phyloP scores from a whole-genome alignment of 805 yeast species.

The Millerago galiae region DNA sequence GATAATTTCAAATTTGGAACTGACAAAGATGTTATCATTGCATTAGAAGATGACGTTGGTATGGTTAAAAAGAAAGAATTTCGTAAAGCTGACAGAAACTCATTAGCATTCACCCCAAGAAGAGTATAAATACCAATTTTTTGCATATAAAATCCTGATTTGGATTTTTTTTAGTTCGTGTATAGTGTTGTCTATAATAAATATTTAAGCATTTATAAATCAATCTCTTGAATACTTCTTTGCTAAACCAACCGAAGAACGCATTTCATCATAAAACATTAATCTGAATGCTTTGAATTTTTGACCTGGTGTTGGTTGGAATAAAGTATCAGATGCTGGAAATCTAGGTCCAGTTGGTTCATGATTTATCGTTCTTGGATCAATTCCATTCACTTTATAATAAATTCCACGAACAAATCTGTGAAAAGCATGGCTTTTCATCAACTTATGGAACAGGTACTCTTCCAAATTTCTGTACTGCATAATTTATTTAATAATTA shows the following conservation, averaged over 20 bases:
- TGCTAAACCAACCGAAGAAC: slow-evolving; percentile 43
- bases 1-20: slow-evolving; percentile 76
- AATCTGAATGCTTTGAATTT: slow-evolving; percentile 54
- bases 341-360: slow-evolving; percentile 11
- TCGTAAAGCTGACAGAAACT: slow-evolving; percentile 46
- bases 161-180: too few relatives aligned
- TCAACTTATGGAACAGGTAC: slow-evolving; percentile 35
- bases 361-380: slow-evolving; percentile 33
- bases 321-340: slow-evolving; percentile 16
- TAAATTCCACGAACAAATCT: slow-evolving; percentile 56
- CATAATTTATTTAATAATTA: neutral
- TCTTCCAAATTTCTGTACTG: slow-evolving; percentile 39
- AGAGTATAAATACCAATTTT: neutral
- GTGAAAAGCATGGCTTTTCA: slow-evolving; percentile 54
- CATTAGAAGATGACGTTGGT: slow-evolving; percentile 71
- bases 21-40: slow-evolving; percentile 62
- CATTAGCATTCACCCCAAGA: slow-evolving; percentile 28
- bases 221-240: slow-evolving; percentile 12
- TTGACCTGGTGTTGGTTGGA: slow-evolving; percentile 45
- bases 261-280: slow-evolving; percentile 56
- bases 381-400: slow-evolving; percentile 52
- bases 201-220: neutral
- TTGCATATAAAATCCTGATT: neutral
- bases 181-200: neutral
- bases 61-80: slow-evolving; percentile 58